These are phyloP conservation scores for Colletotrichum incanum DNA, from an alignment of 2,329 filamentous ascomycete genomes.

Conservation along the genomic window DNA sequence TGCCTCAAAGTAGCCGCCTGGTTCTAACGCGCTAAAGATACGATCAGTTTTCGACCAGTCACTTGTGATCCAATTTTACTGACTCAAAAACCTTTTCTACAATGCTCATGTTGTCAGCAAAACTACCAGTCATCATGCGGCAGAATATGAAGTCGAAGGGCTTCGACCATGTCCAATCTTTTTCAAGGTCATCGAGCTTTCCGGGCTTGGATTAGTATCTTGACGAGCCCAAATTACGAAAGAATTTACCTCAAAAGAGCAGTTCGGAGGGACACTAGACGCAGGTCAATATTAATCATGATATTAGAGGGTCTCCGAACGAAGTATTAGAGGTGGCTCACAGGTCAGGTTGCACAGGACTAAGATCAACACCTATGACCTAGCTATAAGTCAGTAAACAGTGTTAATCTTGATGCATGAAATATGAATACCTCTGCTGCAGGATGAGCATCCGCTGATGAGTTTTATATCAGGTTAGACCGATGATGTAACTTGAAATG, in stretches of 20 bases:
- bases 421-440: conserved; percentile 46
- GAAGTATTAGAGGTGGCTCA: conserved; percentile 34
- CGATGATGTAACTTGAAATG: neutral
- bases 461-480: conserved; percentile 8
- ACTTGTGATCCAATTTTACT: neutral
- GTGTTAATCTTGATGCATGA: no score
- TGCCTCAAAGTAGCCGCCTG: conserved; percentile 53
- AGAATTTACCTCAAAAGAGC: conserved; percentile 59
- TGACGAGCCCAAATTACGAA: neutral
- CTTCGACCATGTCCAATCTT: conserved; percentile 55
- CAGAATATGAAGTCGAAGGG: conserved; percentile 59
- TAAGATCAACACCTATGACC: conserved; percentile 59
- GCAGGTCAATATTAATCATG: neutral
- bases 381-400: conserved; percentile 21
- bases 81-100: conserved; percentile 1
- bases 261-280: conserved; percentile 62
- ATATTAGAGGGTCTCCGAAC: neutral
- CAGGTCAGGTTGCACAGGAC: conserved; percentile 57
- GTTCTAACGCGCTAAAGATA: conserved; percentile 49
- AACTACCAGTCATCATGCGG: conserved; percentile 51
- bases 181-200: conserved; percentile 57
- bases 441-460: conserved; percentile 50
- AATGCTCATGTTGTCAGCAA: conserved; percentile 43
- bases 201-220: neutral
- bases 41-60: conserved; percentile 43